Percentiles rank a stretch among this genome's conserved stretches.
Conservation (phyloP, 768 basidiomycete genomes). For the Asterophora lycoperdoides region DNA sequence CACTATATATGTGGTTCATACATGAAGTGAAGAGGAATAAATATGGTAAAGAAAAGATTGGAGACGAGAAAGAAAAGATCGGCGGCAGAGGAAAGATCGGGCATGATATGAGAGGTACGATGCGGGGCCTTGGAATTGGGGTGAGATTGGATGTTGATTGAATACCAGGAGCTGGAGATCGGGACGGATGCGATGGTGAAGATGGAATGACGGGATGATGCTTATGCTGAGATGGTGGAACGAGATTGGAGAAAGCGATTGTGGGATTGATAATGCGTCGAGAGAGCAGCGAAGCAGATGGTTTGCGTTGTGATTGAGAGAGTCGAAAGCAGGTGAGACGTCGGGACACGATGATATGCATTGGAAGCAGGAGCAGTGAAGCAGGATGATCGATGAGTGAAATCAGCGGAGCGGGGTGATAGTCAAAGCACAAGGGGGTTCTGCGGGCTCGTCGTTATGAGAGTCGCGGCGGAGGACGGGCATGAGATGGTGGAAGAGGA, state of each 20-base stretch:
- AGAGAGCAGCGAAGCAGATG: background rate
- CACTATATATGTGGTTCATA: too few relatives aligned
- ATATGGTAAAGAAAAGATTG: background rate
- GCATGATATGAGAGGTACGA: constrained; percentile 2
- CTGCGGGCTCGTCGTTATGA: constrained; percentile 22
- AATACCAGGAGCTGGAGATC: too few relatives aligned
- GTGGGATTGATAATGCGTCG: too few relatives aligned
- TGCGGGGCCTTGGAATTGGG: background rate
- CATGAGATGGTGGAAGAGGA: constrained; percentile 59
- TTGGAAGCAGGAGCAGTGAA: background rate
- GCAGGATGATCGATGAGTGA: too few relatives aligned
- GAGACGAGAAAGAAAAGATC: too few relatives aligned
- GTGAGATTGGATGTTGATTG: too few relatives aligned
- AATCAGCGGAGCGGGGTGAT: constrained; percentile 11
- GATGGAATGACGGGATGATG: background rate
- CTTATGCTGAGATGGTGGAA: background rate
- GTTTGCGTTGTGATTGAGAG: background rate
- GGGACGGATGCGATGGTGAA: background rate
- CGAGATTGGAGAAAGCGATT: too few relatives aligned
- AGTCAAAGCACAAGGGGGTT: constrained; percentile 27
- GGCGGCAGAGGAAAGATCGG: background rate
- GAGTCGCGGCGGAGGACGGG: constrained; percentile 48
- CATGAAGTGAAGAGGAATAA: background rate
- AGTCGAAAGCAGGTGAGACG: constrained; percentile 3
- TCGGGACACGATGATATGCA: background rate